Percentiles rank a stretch among this genome's conserved stretches.
Evolutionary conservation across 257 asterid species (phyloP).

Genomic region (Przewalskia tangutica): DNA sequence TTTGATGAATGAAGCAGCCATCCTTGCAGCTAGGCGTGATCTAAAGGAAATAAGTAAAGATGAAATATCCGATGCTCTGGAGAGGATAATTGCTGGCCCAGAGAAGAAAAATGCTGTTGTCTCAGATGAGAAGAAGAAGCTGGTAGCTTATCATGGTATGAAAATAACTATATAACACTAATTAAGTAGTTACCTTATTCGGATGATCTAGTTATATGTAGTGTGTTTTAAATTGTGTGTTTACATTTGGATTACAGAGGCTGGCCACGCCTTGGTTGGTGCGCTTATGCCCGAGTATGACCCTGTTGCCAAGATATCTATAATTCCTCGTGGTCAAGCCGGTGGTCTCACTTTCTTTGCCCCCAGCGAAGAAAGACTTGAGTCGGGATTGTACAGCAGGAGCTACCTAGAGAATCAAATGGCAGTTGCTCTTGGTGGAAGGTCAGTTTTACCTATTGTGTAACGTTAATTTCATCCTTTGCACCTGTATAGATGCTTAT

Average conservation of each 20-base stretch:
- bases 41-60: slow-evolving; percentile 98
- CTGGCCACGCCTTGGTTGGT: slow-evolving; percentile 99
- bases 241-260: slow-evolving; percentile 42
- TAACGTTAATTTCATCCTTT: neutral
- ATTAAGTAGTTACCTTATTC: neutral
- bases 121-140: slow-evolving; percentile 88
- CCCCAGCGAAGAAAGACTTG: slow-evolving; percentile 98
- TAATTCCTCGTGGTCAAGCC: slow-evolving; percentile 99
- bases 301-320: slow-evolving; percentile 97
- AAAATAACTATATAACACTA: neutral
- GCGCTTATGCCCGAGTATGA: slow-evolving; percentile 98
- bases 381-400: slow-evolving; percentile 90
- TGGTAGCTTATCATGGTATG: slow-evolving; percentile 89
- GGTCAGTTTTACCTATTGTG: slow-evolving; percentile 30
- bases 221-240: neutral
- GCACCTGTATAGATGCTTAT: neutral
- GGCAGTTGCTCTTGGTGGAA: slow-evolving; percentile 99
- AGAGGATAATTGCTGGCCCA: slow-evolving; percentile 97
- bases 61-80: slow-evolving; percentile 94
- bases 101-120: slow-evolving; percentile 99
- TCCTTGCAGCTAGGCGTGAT: slow-evolving; percentile 94
- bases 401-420: slow-evolving; percentile 97
- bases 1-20: slow-evolving; percentile 99
- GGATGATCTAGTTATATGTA: neutral
- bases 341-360: slow-evolving; percentile 99